Evolutionary conservation across 2,329 filamentous ascomycete genomes (phyloP).

Genomic region (Emergomyces orientalis): DNA sequence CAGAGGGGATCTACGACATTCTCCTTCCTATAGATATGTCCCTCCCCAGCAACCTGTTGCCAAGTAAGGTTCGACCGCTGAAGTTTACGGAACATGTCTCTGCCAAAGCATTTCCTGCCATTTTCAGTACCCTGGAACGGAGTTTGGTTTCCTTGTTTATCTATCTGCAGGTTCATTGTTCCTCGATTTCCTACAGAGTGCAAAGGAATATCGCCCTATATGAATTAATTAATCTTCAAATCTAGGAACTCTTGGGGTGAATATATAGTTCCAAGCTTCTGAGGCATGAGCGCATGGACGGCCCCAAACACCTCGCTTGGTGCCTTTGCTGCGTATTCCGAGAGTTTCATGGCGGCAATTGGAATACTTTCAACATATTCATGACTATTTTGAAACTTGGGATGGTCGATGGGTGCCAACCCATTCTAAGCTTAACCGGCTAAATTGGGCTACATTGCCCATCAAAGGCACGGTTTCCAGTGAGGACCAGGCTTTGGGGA

Average conservation of each 20-base stretch:
- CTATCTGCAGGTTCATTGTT: no score
- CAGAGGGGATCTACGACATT: background rate
- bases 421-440: background rate
- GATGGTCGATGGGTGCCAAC: background rate
- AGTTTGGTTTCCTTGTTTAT: background rate
- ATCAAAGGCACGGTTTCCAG: no score
- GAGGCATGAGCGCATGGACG: background rate
- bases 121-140: background rate
- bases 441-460: no score
- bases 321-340: background rate
- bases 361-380: background rate
- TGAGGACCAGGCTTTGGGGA: no score
- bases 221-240: background rate
- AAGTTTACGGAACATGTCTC: slow-evolving; percentile 12
- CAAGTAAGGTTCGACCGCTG: slow-evolving; percentile 3
- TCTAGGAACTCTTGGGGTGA: background rate
- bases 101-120: background rate
- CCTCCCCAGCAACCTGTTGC: slow-evolving; percentile 1
- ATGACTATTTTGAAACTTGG: background rate
- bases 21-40: background rate
- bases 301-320: background rate
- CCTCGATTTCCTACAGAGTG: background rate
- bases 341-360: background rate
- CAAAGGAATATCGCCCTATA: background rate
- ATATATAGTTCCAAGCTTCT: background rate